Evolutionary conservation across 495 filamentous ascomycete species (phyloP), one percentile per base, ranked within the genome.

Genomic region (Halenospora varia): DNA sequence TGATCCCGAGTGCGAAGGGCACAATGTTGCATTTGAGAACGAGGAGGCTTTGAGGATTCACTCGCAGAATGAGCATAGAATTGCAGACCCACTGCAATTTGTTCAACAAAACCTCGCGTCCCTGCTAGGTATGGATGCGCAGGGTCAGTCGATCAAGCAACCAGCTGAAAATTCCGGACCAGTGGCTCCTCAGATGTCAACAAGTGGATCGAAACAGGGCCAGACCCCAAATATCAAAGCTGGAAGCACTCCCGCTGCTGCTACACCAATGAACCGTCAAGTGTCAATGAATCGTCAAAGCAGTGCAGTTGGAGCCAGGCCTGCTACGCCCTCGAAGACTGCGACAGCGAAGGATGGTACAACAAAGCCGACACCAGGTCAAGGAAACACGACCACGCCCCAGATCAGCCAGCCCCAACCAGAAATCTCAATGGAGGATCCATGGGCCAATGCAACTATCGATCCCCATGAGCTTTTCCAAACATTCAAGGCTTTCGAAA

Each of bases 11-110:
- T 66, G 64, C 35, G 64, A 66, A 0, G 51, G 64, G 19, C 61
- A 63, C 45, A 60, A 58, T 48, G 66, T 71, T 17, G 81, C 78
- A 1, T 86, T 86, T 56, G 67, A 74, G 25, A 81, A 63, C 10
- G 77, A 82, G 56, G 77, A 82, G 51, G 76, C 76, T 23, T 68
- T 77, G 48, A 70, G 75, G 18, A 64, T 65, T 10, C 84, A 87
- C 61, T 66, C 65, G 17, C 70, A 77, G 24, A 75, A 81, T 25
- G 81, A 80, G 63, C 84, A 87, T 51, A 61, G 75, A 18, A 68
- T 74, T 1, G 72, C 77, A 42, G 70, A 87, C 54, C 79, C 83
- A 0, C n/a, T 75, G 3, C 71, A 72, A 25, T 87, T 73, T 57
- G 65, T 71, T 11, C 40, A 73, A 10, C 80, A 83, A 17, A 73